Evolutionary conservation across 352 stramenopile species (phyloP), one percentile per base, ranked within the genome.

Genomic region (Pseudoperonospora humuli): DNA sequence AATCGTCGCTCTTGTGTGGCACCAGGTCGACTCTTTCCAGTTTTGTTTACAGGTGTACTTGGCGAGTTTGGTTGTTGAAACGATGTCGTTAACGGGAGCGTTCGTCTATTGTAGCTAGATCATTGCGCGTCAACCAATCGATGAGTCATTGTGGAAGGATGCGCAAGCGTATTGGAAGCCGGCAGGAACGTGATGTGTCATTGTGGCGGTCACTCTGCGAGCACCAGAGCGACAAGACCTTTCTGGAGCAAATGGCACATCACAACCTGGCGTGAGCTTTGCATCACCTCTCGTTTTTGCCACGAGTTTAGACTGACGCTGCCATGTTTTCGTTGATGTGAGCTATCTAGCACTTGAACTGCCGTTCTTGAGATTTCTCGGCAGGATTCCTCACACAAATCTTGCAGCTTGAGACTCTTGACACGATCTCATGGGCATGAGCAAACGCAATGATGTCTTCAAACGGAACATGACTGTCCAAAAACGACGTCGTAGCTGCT

Each of bases 161-260:
- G 70, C 7, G 59, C 36, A 17, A 77, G 50, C 7, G 41, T 28
- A 21, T n/a, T 61, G 34, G 24, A 87, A 87, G 25, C 28, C 67
- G 54, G 10, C 39, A 15, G 39, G 20, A 50, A 39, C 15, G 53
- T 2, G 60, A 32, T 20, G 39, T 37, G 6, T 52, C 26, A 7
- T 47, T 28, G 45, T 39, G 28, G 7, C 54, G 23, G 6, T 38
- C 24, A 20, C 41, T 31, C 5, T 47, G 27, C 31, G 51, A 45
- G 20, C 57, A 45, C 5, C 41, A 70, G 68, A 32, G 79, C 44
- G n/a, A 86, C 48, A 17, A 79, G 39, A 5, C 70, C 70, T 44
- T 63, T 66, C 29, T 83, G 68, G 33, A 84, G 43, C 23, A 83
- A 50, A 25, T 71, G 84, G 13, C 68, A 60, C 9, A 73, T 23